Base-by-base conservation (phyloP, 2,329 filamentous ascomycete species). In the Thielaviopsis euricoi region DNA sequence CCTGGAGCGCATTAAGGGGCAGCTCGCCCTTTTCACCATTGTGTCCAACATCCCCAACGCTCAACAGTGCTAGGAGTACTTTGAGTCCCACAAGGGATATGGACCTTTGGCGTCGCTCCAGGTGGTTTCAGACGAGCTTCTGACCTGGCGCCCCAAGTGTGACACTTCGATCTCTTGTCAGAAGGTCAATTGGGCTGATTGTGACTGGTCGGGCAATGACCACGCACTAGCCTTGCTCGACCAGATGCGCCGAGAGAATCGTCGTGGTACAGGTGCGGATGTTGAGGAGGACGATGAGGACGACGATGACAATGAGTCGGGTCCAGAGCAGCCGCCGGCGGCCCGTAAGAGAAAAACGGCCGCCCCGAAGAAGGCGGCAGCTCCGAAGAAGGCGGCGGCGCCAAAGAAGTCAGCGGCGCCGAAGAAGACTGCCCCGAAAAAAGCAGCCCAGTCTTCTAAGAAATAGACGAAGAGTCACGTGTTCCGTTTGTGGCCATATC, bases 21-120 rank as follows among this genome's bases (percentile, higher is more conserved):
- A 60, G 46, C 52, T 56, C n/a, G 52, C 58, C 3, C 33, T 60
- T 13, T 60, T 55, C 48, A 53, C 25, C 7, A 60, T 57, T 43
- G 52, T 53, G 23, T 40, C 55, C 33, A 37, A 55, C 17, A 46
- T 60, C 49, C 58, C 58, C n/a, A 60, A 57, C 40, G 52, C 51
- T 22, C 54, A 57, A 46, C 58, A 57, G 23, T 53, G 43, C 26
- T 60, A 56, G 58, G 55, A 60, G 21, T 56, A 55, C 25, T 60
- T 55, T 55, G 58, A 57, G 33, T 57, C 52, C 17, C 58, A 60
- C 29, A 57, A 60, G 43, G 58, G 55, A 53, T 60, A 60, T 43
- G 58, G 55, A n/a, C 50, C 53, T 17, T 21, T 48, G 17, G 43
- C 51, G 7, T 52, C 55, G 17, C 57, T 55, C 40, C 58, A 60